Evolutionary conservation across 257 asterid genomes (phyloP).

Genomic region (Nyctanthes arbortristis): DNA sequence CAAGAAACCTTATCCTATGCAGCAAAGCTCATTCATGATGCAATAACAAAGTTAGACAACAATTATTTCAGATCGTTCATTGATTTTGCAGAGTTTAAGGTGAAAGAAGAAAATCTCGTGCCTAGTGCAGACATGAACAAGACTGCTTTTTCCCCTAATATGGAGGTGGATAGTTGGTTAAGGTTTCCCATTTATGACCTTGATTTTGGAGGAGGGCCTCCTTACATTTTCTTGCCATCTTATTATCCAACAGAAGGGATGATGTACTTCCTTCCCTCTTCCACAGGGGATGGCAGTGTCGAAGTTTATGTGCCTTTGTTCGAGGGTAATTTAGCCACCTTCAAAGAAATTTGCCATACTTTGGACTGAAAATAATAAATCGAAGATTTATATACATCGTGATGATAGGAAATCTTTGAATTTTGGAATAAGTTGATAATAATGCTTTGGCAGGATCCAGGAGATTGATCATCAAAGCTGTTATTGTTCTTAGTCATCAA

Average conservation of each 20-base stretch:
- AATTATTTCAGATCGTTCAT: constrained; percentile 75
- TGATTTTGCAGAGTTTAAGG: constrained; percentile 64
- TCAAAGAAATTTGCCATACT: constrained; percentile 61
- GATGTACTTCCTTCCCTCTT: constrained; percentile 67
- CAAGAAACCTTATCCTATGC: constrained; percentile 51
- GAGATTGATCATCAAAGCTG: no score
- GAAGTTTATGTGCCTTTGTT: constrained; percentile 68
- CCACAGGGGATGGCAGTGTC: constrained; percentile 65
- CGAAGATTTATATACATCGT: no score
- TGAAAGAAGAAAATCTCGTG: constrained; percentile 48
- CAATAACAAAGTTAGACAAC: constrained; percentile 51
- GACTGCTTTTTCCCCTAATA: constrained; percentile 59
- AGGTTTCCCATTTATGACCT: constrained; percentile 77
- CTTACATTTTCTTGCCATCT: no score
- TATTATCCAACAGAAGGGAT: no score
- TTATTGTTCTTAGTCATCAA: no score
- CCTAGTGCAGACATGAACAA: constrained; percentile 49
- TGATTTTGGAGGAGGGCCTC: constrained; percentile 32
- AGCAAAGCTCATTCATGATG: constrained; percentile 63
- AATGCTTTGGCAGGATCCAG: no score
- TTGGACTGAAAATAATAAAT: constrained; percentile 34
- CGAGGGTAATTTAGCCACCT: constrained; percentile 44
- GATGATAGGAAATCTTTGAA: no score
- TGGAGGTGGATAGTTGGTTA: constrained; percentile 83
- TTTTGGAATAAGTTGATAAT: no score